phyloP scores from a whole-genome alignment of 768 basidiomycete genomes.

The Leccinum imitatum region DNA sequence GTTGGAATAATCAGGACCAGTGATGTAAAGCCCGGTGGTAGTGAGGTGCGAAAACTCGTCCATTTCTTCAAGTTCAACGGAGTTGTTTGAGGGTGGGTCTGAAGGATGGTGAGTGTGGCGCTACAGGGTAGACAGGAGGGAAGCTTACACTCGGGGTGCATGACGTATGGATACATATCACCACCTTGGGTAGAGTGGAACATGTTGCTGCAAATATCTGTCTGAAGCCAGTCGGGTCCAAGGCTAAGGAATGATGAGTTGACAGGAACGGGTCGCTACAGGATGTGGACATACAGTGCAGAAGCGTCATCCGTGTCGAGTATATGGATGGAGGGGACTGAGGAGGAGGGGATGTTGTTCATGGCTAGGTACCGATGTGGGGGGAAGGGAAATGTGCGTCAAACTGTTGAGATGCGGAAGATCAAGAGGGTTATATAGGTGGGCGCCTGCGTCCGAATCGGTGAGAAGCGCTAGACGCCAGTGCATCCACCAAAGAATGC shows the following conservation, averaged over 20 bases:
- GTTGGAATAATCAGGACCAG: slow-evolving; percentile 1
- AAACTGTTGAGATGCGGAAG: slow-evolving; percentile 4
- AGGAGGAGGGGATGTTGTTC: slow-evolving; percentile 6
- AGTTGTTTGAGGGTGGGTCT: background rate
- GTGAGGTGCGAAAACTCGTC: slow-evolving; percentile 18
- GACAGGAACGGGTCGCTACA: background rate
- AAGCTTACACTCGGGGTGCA: slow-evolving; percentile 9
- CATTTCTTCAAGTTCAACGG: slow-evolving; percentile 19
- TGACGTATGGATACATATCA: background rate
- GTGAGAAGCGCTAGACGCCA: slow-evolving; percentile 15
- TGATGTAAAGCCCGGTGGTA: slow-evolving; percentile 7
- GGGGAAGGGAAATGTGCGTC: slow-evolving; percentile 2
- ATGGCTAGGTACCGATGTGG: slow-evolving; percentile 7
- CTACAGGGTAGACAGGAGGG: background rate
- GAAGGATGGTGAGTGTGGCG: slow-evolving; percentile 19
- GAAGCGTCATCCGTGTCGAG: slow-evolving; percentile 9
- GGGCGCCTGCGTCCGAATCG: slow-evolving; percentile 3
- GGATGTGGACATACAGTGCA: slow-evolving; percentile 17
- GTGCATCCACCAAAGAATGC: slow-evolving; percentile 1
- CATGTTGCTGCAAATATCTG: background rate
- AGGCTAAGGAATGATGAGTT: slow-evolving; percentile 17
- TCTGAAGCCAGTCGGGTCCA: background rate
- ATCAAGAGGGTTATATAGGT: slow-evolving; percentile 19
- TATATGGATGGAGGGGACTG: slow-evolving; percentile 23
- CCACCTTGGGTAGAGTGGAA: background rate